Evolutionary conservation across 331 rosid genomes (phyloP).

Genomic region (Rosa hybrid): DNA sequence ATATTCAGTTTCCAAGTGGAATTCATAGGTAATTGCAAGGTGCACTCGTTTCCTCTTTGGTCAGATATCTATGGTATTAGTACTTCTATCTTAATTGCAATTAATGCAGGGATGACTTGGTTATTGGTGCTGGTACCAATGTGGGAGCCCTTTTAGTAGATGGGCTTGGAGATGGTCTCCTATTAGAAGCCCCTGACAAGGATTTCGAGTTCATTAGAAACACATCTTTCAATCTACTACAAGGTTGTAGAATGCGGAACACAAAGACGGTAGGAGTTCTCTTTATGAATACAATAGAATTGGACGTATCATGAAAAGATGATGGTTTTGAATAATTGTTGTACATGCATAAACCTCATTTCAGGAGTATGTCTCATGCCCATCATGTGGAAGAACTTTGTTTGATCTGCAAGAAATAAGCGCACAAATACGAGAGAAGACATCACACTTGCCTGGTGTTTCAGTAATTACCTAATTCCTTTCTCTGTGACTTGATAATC

Average conservation of each 20-base stretch:
- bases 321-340: background rate
- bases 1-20: slow-evolving; percentile 82
- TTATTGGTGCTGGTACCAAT: slow-evolving; percentile 86
- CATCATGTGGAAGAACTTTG: slow-evolving; percentile 98
- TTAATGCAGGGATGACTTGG: slow-evolving; percentile 83
- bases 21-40: slow-evolving; percentile 63
- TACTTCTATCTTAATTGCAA: slow-evolving; percentile 16
- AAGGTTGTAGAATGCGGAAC: slow-evolving; percentile 99
- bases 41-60: slow-evolving; percentile 4
- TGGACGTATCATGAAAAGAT: background rate
- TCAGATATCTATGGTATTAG: slow-evolving; percentile 11
- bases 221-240: slow-evolving; percentile 95
- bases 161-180: slow-evolving; percentile 95
- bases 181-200: slow-evolving; percentile 77
- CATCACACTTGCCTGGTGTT: slow-evolving; percentile 94
- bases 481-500: background rate
- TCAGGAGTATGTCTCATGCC: slow-evolving; percentile 99
- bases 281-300: background rate
- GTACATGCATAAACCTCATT: slow-evolving; percentile 24
- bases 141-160: slow-evolving; percentile 96
- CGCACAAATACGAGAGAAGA: slow-evolving; percentile 91
- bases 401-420: slow-evolving; percentile 97
- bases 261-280: slow-evolving; percentile 79
- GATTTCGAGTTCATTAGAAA: slow-evolving; percentile 87
- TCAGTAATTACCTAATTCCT: slow-evolving; percentile 52